Evolutionary conservation across 2,329 filamentous ascomycete species (phyloP), one percentile per base, ranked within the genome.

Genomic region (Penicillium sp.): DNA sequence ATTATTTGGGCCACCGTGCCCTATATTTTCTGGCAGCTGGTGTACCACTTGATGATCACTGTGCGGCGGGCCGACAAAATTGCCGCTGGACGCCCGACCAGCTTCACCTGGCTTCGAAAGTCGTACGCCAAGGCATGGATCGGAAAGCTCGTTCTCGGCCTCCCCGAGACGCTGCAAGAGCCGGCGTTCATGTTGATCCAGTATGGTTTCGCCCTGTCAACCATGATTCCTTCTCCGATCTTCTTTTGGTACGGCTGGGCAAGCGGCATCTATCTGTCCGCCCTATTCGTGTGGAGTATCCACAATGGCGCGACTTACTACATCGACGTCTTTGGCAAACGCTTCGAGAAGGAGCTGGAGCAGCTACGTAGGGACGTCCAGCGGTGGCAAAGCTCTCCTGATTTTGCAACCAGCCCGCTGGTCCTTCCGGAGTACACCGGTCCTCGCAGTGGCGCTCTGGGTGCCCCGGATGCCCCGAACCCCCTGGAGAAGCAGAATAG

Each of bases 281-380:
- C 83, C 2, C 85, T 99, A n/a, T 97, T 99, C 67, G 80, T 84
- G 39, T 96, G 92, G 91, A 95, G 90, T 62, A 88, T 96, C 50
- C 95, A 96, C 76, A 99, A 99, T 63, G 94, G 94, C 28, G 90
- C 94, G 16, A 97, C 92, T 0, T 99, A 89, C 72, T 99, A 99
- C 73, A 97, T 99, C 66, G 94, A 99, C 64, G 90, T 97, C 1
- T 99, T 97, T 69, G 94, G 95, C 48, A 95, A 89, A 64, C 85
- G 92, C 2, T 97, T 99, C 79, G 90, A 99, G 77, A 96, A 92
- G 68, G 94, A 99, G 71, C 79, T 99, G 11, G 92, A 99, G 69
- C 82, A 87, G 46, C 82, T 99, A 75, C 92, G 88, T 73, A 84
- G 84, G 49, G 94, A 99, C 66, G 91, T 99, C 8, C 82, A 86